These are phyloP conservation scores for Solanum boliviense DNA, from an alignment of 257 asterid species.

Conservation along the genomic window DNA sequence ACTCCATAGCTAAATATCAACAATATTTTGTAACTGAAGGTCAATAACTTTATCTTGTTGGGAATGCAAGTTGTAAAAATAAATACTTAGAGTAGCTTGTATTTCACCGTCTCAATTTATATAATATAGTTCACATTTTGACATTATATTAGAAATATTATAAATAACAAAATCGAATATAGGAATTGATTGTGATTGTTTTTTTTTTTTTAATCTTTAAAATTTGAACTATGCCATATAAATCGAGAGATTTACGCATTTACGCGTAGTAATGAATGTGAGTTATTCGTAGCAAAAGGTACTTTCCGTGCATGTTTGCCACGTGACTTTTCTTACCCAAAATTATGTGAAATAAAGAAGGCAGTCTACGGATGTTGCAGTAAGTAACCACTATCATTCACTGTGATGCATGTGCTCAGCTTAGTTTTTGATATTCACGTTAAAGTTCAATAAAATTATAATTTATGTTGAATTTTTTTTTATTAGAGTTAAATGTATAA, in stretches of 20 bases:
- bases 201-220: too few relatives aligned
- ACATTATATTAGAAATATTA: neutral
- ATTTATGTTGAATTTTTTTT: too few relatives aligned
- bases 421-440: neutral
- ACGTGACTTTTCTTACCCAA: conserved; percentile 1
- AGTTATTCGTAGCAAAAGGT: neutral
- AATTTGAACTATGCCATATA: neutral
- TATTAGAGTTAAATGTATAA: too few relatives aligned
- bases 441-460: fast-evolving
- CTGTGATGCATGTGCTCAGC: neutral
- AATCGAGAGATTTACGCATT: neutral
- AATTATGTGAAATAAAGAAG: neutral
- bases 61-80: neutral
- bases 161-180: neutral
- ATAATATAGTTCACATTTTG: neutral
- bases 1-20: neutral
- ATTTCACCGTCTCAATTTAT: neutral
- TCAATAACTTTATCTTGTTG: neutral
- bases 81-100: neutral
- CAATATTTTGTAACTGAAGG: neutral
- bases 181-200: fast-evolving
- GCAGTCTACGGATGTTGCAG: neutral
- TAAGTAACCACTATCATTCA: neutral
- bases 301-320: neutral
- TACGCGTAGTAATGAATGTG: neutral